Evolutionary conservation across 2,329 filamentous ascomycete genomes (phyloP), one percentile per base, ranked within the genome.

Genomic region (Aureobasidium uvarum): DNA sequence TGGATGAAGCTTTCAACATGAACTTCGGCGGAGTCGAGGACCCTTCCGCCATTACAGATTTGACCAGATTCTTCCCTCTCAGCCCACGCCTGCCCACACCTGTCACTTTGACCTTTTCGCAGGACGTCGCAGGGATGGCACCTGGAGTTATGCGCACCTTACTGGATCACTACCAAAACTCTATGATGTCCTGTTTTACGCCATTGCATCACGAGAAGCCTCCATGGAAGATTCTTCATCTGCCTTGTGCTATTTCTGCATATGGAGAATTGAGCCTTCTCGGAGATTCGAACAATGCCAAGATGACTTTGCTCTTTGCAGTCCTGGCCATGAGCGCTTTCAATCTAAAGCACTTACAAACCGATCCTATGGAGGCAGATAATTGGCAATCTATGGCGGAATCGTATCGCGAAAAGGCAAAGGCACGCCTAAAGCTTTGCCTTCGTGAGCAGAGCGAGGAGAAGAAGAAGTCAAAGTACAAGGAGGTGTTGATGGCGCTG

Each of bases 401-500:
- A 31, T 55, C 36, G 5, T 54, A 66, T 14, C 63, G 51, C 14
- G 52, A 65, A 14, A 50, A 36, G 31, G 63, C 63, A 33, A 65
- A 65, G 45, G 46, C 43, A 33, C 43, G 55, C 18, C 62, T 64
- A 11, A 55, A 64, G 46, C 25, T 23, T n/a, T 64, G 62, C 16
- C 51, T 64, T 6, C 45, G 63, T 36, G 51, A 58, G 25, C 64
- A 66, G 25, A 56, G 50, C 20, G 48, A 52, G 23, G 48, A 39
- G 23, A 36, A 52, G 33, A 62, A 60, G 20, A 60, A 62, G 45
- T 58, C 56, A 25, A 66, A 62, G 50, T 62, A 66, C 48, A 66
- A 66, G 39, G 56, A 60, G 28, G 48, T 66, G 2, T 31, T 66
- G 25, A 66, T 66, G 64, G 64, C 64, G 2, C n/a, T 66, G 45